Evolutionary conservation across 2,329 filamentous ascomycete species (phyloP), one percentile per base, ranked within the genome.

Genomic region (Polychaeton citri): DNA sequence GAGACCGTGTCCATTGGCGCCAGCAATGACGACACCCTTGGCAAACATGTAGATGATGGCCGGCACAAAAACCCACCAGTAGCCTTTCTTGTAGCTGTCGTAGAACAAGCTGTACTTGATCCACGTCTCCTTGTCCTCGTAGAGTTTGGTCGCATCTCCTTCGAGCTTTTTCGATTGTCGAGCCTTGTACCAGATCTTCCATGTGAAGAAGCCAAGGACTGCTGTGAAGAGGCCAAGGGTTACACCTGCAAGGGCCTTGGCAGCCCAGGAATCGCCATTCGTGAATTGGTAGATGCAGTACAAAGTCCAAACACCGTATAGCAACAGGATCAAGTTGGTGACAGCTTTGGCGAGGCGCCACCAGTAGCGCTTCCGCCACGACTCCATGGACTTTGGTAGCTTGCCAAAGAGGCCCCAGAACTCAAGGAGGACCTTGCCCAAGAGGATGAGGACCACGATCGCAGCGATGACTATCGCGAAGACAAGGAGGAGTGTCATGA

Each of bases 281-380:
- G 81, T 90, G 60, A 96, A 94, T 55, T 98, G 90, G 60, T 88
- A 96, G 43, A 98, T 74, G 58, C 88, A 96, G 62, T 94, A 96
- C 30, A 96, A 65, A 1, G 86, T 84, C 90, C 90, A 96, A 42
- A 94, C 74, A 42, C 90, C 85, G 61, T 96, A 98, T 2, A 96
- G 73, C 13, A 96, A 66, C 41, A 96, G 70, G 48, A 98, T 86
- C 59, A 98, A 69, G 46, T 83, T 82, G 30, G 86, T 93, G 51
- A 96, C 81, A 12, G 86, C 81, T 42, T 88, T 83, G 32, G 80
- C 83, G 56, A 98, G 79, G 37, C 86, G 76, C 46, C 83, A 81
- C 90, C 90, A 96, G 67, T 96, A 96, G 58, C 93, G 83, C 63
- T 93, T 82, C 46, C 90, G 81, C 72, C 96, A 96, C 32, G 81